Conservation (phyloP, 176 grass and related monocot species). For the Avena eriantha region DNA sequence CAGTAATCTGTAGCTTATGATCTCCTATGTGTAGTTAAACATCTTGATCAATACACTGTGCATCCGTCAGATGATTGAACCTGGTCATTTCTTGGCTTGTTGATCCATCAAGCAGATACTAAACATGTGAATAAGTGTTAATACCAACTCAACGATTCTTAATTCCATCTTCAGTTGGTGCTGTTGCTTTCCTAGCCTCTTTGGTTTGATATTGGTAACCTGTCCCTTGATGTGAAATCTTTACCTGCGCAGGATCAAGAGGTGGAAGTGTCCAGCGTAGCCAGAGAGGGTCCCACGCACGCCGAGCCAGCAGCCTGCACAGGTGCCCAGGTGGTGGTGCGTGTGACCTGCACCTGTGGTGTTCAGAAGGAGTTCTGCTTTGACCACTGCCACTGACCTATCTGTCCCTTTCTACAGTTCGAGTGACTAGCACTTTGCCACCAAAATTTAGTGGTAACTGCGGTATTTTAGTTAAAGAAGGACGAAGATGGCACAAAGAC, state of each 20-base stretch:
- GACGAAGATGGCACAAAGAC: no score
- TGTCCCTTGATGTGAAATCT: neutral
- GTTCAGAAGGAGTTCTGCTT: constrained; percentile 26
- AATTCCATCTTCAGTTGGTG: neutral
- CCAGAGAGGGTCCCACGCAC: neutral
- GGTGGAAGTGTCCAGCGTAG: constrained; percentile 34
- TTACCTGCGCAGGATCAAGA: neutral
- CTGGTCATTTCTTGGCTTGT: neutral
- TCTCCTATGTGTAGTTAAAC: neutral
- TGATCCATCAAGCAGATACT: neutral
- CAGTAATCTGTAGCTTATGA: neutral
- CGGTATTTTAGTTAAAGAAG: neutral
- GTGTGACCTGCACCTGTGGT: constrained; percentile 24
- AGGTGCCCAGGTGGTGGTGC: neutral
- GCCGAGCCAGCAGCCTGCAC: neutral
- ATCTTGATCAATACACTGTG: neutral
- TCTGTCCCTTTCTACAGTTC: neutral
- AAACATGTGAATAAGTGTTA: neutral
- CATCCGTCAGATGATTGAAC: neutral
- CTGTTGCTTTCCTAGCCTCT: neutral
- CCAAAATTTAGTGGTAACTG: neutral
- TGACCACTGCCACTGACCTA: constrained; percentile 16
- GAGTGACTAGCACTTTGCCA: no score
- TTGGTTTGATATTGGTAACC: neutral
- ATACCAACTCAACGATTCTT: neutral